Evolutionary conservation across 2,329 filamentous ascomycete species (phyloP).

Genomic region (Cladosporium oxysporum): DNA sequence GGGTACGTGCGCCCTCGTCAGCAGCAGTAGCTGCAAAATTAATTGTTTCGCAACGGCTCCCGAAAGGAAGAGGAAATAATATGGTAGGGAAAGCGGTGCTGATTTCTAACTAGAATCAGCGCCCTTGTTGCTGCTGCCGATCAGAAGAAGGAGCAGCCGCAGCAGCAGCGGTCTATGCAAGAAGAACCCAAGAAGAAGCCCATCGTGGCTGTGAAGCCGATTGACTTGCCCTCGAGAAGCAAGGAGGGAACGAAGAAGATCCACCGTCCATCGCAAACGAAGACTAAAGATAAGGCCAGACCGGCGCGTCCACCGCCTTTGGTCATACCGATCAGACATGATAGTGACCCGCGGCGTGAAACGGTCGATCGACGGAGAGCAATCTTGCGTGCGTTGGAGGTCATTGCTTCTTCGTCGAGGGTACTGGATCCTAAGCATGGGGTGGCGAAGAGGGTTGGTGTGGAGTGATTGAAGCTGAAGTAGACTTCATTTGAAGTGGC

Average conservation of each 20-base stretch:
- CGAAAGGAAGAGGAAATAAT: background rate
- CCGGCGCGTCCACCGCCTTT: background rate
- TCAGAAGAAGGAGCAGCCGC: background rate
- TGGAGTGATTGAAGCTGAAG: background rate
- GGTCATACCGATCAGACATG: background rate
- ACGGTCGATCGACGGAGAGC: slow-evolving; percentile 22
- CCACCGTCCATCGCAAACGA: background rate
- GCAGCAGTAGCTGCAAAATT: background rate
- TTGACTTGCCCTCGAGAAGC: background rate
- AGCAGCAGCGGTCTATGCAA: background rate
- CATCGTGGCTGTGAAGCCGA: background rate
- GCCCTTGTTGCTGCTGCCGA: background rate
- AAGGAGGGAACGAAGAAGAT: background rate
- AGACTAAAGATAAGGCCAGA: background rate
- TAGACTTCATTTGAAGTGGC: background rate
- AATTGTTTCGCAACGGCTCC: background rate
- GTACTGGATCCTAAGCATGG: slow-evolving; percentile 1
- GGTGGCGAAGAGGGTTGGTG: slow-evolving; percentile 1
- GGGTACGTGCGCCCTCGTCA: slow-evolving; percentile 30
- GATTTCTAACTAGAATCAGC: slow-evolving; percentile 14
- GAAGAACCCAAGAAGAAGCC: background rate
- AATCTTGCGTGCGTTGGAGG: slow-evolving; percentile 22
- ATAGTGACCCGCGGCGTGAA: slow-evolving; percentile 1
- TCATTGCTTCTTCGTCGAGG: slow-evolving; percentile 22
- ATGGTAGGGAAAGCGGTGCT: slow-evolving; percentile 8